Evolutionary conservation across 148 eudicot species (phyloP), one percentile per base, ranked within the genome.

Genomic region (Camellia japonica): DNA sequence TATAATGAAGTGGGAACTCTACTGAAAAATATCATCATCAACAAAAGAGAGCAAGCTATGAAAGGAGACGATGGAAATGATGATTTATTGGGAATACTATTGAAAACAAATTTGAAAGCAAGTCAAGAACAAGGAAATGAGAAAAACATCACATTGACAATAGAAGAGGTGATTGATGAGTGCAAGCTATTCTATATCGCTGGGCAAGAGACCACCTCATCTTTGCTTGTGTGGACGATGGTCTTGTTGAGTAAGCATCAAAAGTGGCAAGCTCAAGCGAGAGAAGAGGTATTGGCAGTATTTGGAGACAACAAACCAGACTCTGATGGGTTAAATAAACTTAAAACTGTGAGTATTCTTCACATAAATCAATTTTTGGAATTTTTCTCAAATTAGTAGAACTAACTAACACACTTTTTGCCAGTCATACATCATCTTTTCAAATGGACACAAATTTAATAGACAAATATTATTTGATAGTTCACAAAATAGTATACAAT

Each of bases 231-330:
- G 4, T 76, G 79, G 79, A 63, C 79, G 20, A 76, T 76, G 79
- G 14, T 76, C 18, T 10, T 76, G 70, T 16, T 76, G 58, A 63
- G 69, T 38, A 63, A 18, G 56, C 68, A 76, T 76, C 59, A 76
- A 20, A 47, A 76, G 18, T 76, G 79, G 79, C 79, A 76, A 49
- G 54, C 19, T 12, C 55, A 18, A n/a, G 79, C 79, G 44, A 76
- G 79, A 63, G 69, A 76, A 44, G 79, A 76, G 69, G 42, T 76
- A n/a, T 76, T 76, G 16, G n/a, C 68, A 3, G 71, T 76, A 12
- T 64, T 76, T 12, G 59, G 79, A 5, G 2, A 76, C 19, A 19
- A 23, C n/a, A 51, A 10, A 8, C 79, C 61, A 3, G 14, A 76
- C 47, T 64, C 43, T 13, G 46, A 76, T 46, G 19, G 6, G 71